phyloP scores from a whole-genome alignment of 768 basidiomycete species.

The Lactifluus pinguis region DNA sequence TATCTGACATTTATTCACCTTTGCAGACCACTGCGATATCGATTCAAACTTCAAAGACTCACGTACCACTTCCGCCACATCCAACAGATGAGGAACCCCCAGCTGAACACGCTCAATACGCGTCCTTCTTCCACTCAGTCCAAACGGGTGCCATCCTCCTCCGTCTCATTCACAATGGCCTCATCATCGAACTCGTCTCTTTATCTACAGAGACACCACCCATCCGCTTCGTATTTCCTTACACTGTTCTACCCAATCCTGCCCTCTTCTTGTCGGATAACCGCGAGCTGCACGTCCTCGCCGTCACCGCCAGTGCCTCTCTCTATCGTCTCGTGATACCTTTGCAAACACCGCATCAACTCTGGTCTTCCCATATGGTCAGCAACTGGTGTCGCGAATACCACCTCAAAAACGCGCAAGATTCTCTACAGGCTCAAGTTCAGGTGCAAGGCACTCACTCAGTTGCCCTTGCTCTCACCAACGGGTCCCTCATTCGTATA shows the following conservation, averaged over 20 bases:
- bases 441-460: slow-evolving; percentile 60
- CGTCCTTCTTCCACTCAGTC: slow-evolving; percentile 47
- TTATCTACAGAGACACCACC: slow-evolving; percentile 55
- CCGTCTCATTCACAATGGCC: slow-evolving; percentile 64
- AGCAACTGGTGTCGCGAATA: slow-evolving; percentile 60
- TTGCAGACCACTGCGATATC: slow-evolving; percentile 41
- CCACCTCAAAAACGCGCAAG: slow-evolving; percentile 43
- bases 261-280: slow-evolving; percentile 44
- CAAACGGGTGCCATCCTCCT: slow-evolving; percentile 58
- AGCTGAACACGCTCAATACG: slow-evolving; percentile 64
- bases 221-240: slow-evolving; percentile 72
- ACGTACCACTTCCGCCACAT: slow-evolving; percentile 39
- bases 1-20: slow-evolving; percentile 54
- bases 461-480: slow-evolving; percentile 50
- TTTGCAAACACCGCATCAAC: slow-evolving; percentile 27
- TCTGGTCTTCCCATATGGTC: slow-evolving; percentile 23
- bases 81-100: slow-evolving; percentile 36
- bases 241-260: slow-evolving; percentile 54
- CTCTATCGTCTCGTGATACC: slow-evolving; percentile 68
- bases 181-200: slow-evolving; percentile 71
- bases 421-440: slow-evolving; percentile 31
- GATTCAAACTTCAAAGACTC: slow-evolving; percentile 51
- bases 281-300: slow-evolving; percentile 58
- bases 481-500: slow-evolving; percentile 59
- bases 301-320: slow-evolving; percentile 57